Percentiles rank a stretch among this genome's conserved stretches.
phyloP scores from a whole-genome alignment of 345 rosid genomes.

The Sonneratia alba region DNA sequence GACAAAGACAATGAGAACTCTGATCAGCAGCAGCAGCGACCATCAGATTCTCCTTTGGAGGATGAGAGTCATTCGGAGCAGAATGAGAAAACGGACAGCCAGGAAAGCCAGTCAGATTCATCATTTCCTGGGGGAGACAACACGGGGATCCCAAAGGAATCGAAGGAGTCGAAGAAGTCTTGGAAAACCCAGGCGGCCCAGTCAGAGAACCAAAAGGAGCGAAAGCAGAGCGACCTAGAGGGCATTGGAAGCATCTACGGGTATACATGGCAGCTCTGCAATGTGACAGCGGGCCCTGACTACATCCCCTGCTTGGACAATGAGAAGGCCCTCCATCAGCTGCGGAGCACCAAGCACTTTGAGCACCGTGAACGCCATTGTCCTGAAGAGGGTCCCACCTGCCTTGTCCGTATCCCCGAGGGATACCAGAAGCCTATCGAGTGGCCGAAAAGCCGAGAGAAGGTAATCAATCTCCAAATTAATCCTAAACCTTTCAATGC shows the following conservation, averaged over 20 bases:
- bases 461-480: constrained; percentile 27
- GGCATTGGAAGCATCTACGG: constrained; percentile 22
- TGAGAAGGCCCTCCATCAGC: constrained; percentile 48
- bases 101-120: neutral
- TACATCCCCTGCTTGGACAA: constrained; percentile 95
- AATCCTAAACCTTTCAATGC: neutral
- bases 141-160: constrained; percentile 70
- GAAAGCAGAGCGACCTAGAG: constrained; percentile 34
- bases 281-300: constrained; percentile 67
- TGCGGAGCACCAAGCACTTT: constrained; percentile 50
- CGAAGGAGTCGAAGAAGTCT: constrained; percentile 59
- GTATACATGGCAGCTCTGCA: constrained; percentile 67
- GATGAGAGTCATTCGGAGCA: neutral
- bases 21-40: neutral
- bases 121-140: constrained; percentile 19
- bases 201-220: constrained; percentile 67
- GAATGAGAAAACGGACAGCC: neutral
- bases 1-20: neutral
- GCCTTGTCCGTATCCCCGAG: constrained; percentile 57
- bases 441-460: constrained; percentile 87
- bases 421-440: constrained; percentile 58
- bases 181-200: constrained; percentile 69
- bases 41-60: neutral
- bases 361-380: constrained; percentile 96
- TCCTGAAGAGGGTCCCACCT: constrained; percentile 68